Evolutionary conservation across 768 basidiomycete species (phyloP).

Genomic region (Mycena venus): DNA sequence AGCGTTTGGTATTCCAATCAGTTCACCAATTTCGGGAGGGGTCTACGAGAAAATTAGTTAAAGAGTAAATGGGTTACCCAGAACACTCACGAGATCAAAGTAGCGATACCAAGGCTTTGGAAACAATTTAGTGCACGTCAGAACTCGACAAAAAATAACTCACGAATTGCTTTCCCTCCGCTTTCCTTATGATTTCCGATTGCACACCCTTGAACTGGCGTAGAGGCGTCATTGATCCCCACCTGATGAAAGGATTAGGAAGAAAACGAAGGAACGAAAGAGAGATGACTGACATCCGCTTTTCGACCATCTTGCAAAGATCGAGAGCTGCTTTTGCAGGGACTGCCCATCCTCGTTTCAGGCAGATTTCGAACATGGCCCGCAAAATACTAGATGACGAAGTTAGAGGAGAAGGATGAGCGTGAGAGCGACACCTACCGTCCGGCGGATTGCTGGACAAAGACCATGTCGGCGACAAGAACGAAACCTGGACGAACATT

Average conservation of each 20-base stretch:
- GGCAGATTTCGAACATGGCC: conserved; percentile 97
- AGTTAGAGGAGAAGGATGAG: not conserved
- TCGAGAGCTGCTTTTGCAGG: conserved; percentile 93
- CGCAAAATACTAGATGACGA: conserved; percentile 79
- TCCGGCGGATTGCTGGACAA: conserved; percentile 97
- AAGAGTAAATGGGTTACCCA: not conserved
- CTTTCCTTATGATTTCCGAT: conserved; percentile 86
- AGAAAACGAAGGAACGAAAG: not conserved
- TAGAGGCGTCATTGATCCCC: conserved; percentile 97
- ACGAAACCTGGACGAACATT: conserved; percentile 70
- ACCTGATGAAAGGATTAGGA: conserved; percentile 63
- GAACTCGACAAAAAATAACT: conserved; percentile 43
- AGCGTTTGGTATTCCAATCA: conserved; percentile 94
- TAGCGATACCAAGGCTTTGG: conserved; percentile 94
- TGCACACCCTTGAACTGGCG: conserved; percentile 96
- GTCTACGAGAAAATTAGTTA: conserved; percentile 49
- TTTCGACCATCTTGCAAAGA: conserved; percentile 96
- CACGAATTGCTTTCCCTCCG: conserved; percentile 98
- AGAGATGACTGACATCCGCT: conserved; percentile 71
- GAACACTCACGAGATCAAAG: conserved; percentile 79
- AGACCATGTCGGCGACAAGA: conserved; percentile 93
- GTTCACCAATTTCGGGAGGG: conserved; percentile 94
- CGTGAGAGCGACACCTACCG: conserved; percentile 58
- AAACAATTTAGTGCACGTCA: not conserved
- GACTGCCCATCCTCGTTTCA: conserved; percentile 98